These are phyloP conservation scores for Aspergillus sp. DNA, from an alignment of 2,329 filamentous ascomycete genomes.

Conservation along the genomic window DNA sequence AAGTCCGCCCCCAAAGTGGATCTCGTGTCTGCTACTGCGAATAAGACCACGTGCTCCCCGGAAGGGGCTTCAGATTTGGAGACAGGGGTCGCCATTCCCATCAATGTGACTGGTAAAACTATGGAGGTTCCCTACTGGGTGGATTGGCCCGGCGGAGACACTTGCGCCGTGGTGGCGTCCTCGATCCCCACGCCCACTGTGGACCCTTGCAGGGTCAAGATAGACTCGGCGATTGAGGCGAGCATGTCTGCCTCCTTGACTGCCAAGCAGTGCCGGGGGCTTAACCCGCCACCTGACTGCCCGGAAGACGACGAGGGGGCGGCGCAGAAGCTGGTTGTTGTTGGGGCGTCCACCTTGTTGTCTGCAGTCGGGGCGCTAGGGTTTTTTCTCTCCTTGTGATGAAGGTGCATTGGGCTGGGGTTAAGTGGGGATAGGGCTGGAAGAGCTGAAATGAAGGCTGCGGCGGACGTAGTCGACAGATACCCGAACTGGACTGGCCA, in stretches of 20 bases:
- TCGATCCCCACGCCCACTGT: neutral
- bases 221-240: neutral
- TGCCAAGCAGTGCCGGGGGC: neutral
- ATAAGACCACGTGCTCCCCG: no score
- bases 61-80: conserved; percentile 8
- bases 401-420: no score
- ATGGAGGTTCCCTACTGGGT: neutral
- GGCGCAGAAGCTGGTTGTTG: neutral
- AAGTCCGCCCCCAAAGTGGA: conserved; percentile 12
- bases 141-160: neutral
- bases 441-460: no score
- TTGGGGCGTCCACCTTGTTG: neutral
- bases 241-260: conserved; percentile 2
- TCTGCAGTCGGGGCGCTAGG: no score
- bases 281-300: conserved; percentile 4
- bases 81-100: conserved; percentile 1
- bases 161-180: neutral
- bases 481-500: no score
- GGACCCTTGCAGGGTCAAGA: conserved; percentile 6
- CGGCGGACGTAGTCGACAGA: no score
- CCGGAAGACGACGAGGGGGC: neutral
- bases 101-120: conserved; percentile 9
- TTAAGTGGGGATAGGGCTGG: no score
- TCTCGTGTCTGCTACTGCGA: conserved; percentile 13
- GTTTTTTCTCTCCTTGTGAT: no score